Evolutionary conservation across 1,284 basidiomycete genomes (phyloP).

Genomic region (Naganishia albida): DNA sequence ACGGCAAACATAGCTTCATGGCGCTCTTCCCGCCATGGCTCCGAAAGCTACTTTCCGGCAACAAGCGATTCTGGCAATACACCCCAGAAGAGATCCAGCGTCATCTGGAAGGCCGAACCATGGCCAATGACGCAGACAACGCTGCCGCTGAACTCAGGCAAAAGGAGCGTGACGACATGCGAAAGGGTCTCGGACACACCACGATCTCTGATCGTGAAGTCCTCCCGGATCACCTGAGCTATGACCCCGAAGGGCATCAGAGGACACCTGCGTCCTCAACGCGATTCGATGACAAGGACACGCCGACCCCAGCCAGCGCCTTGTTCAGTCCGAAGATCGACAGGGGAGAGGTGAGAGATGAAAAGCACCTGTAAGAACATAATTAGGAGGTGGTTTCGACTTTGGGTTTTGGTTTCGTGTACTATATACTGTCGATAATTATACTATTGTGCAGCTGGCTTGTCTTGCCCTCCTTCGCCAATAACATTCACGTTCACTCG

Average conservation of each 20-base stretch:
- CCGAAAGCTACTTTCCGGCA: constrained; percentile 53
- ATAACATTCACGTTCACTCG: too few species aligned
- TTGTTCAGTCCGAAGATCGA: constrained; percentile 23
- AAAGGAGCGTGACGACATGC: constrained; percentile 40
- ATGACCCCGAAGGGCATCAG: constrained; percentile 24
- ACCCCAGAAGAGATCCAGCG: constrained; percentile 43
- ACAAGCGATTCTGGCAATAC: constrained; percentile 46
- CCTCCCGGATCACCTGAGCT: constrained; percentile 16
- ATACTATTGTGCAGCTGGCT: too few species aligned
- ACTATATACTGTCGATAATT: too few species aligned
- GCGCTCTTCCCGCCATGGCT: constrained; percentile 69
- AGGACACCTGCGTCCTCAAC: constrained; percentile 24
- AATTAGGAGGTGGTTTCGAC: too few species aligned
- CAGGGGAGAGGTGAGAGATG: neutral
- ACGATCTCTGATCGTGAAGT: constrained; percentile 13
- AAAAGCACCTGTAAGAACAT: too few species aligned
- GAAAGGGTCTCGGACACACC: constrained; percentile 35
- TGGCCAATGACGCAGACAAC: constrained; percentile 36
- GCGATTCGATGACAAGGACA: constrained; percentile 25
- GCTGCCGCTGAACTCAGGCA: constrained; percentile 41
- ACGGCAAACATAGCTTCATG: constrained; percentile 33
- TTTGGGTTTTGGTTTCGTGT: too few species aligned
- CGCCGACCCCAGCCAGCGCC: constrained; percentile 2
- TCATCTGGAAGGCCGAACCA: constrained; percentile 39
- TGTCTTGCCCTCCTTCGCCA: too few species aligned